Base-by-base conservation (phyloP, 768 basidiomycete genomes). In the Cystofilobasidium macerans region DNA sequence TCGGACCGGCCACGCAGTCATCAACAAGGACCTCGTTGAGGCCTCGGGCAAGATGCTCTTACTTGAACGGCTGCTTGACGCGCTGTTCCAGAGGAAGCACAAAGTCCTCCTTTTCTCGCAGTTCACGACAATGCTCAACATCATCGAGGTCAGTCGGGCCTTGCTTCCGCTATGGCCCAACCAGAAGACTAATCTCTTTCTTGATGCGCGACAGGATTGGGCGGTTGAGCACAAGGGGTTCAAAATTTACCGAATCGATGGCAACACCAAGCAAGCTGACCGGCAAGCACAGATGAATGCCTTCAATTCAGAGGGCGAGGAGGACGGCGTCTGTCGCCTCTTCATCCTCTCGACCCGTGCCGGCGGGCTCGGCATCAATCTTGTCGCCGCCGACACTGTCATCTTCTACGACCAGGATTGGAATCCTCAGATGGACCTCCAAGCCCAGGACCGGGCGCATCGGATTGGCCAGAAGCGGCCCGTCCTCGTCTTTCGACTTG, bases 21-120 rank as follows among this genome's bases (percentile, higher is more conserved):
- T 93, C 43, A 84, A 88, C 70, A 85, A 88, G 30, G 85, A 92
- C 71, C 79, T 97, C 36, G 83, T 93, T 30, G 85, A 86, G 64
- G 84, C 84, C 0, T 90, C 88, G 64, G 95, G 95, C 22, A 99
- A 99, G 80, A 98, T 98, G 94, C 86, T 98, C 81, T 79, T 99
- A 2, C 82, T 99, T 0, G 88, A 97, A 69, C 83, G 92, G 8
- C 78, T 99, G 12, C 81, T 99, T 11, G 83, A 83, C 36, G 91
- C 85, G 64, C 77, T 99, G 35, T 89, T 98, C 76, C 79, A 78
- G 43, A 78, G 85, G 3, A 82, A 81, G 11, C 92, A 94, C 76
- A 94, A 91, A 73, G 88, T 61, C 2, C 40, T 66, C 24, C 40
- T 81, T 32, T 80, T 80, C 70, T 76, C 88, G 65, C 94, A 99